Base-by-base conservation (phyloP, 257 asterid genomes). In the Solanum chmielewskii region DNA sequence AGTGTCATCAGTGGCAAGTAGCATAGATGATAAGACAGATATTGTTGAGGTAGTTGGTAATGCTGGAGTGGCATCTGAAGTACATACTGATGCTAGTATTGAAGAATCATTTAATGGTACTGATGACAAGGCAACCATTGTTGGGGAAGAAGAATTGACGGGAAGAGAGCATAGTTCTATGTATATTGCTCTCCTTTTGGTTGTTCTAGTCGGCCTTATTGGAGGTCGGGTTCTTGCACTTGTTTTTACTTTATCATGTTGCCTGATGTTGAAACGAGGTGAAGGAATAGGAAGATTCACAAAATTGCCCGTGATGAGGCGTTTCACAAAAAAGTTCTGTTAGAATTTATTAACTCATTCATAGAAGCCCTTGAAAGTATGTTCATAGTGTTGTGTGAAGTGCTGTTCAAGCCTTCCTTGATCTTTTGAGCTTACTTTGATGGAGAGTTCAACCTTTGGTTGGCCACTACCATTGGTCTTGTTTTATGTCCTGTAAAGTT, bases 171-270 rank as follows among this genome's bases (percentile, higher is more conserved):
- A 21, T 71, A 68, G 77, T 83, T 85, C 64, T 56, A 89, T 91
- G 29, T 90, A 86, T 87, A 78, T 90, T 70, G 41, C 92, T 14
- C 90, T 91, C 20, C 83, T 93, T 86, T 52, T 92, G 42, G 87
- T 94, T 25, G 93, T 93, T 75, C 98, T 96, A 25, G 78, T 90
- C 11, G 99, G 99, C 15, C 95, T 96, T 47, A 86, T 73, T 37
- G 88, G 74, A 73, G 88, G 88, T 49, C 83, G 73, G 56, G 20
- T 86, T 73, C 82, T 70, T 73, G 88, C 88, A 33, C 74, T 86
- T n/a, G 44, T 49, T 35, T 49, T 86, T 52, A 86, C 84, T 13
- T 86, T 86, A 42, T 35, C 47, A 33, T 86, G 84, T 39, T 86
- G 42, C 83, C 47, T 86, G 25, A 13, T 86, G 68, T 73, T 81